Conservation (phyloP, 2,329 filamentous ascomycete species). For the Chalaropsis thielavioides region DNA sequence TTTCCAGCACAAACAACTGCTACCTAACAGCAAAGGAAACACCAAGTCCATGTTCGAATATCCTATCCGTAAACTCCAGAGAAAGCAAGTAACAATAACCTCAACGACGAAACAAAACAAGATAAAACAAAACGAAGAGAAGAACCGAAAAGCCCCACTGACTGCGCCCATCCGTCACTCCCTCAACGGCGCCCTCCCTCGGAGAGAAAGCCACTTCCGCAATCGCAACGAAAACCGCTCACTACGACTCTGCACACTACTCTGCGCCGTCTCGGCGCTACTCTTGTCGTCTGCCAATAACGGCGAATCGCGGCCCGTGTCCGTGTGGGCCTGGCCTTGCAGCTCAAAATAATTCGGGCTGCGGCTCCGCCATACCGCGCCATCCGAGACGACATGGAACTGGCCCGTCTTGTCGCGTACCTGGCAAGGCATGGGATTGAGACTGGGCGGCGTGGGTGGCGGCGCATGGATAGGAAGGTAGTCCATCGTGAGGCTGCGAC, state of each 20-base stretch:
- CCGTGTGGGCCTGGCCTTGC: neutral
- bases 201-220: slow-evolving; percentile 3
- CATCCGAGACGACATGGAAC: slow-evolving; percentile 15
- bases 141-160: neutral
- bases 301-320: neutral
- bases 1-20: neutral
- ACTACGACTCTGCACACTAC: neutral
- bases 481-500: slow-evolving; percentile 11
- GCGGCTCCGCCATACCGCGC: neutral
- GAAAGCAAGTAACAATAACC: neutral
- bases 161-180: neutral
- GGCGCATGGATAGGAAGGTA: neutral
- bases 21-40: neutral
- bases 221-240: slow-evolving; percentile 6
- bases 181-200: neutral
- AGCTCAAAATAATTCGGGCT: slow-evolving; percentile 13
- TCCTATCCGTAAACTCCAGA: neutral
- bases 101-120: too few relatives aligned
- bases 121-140: too few relatives aligned
- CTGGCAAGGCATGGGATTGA: slow-evolving; percentile 10
- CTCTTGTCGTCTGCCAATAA: neutral
- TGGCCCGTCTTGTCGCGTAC: slow-evolving; percentile 12
- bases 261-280: neutral
- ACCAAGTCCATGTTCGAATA: neutral
- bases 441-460: slow-evolving; percentile 4